These are phyloP conservation scores for Cydonia oblonga DNA, from an alignment of 331 rosid genomes.

Conservation along the genomic window DNA sequence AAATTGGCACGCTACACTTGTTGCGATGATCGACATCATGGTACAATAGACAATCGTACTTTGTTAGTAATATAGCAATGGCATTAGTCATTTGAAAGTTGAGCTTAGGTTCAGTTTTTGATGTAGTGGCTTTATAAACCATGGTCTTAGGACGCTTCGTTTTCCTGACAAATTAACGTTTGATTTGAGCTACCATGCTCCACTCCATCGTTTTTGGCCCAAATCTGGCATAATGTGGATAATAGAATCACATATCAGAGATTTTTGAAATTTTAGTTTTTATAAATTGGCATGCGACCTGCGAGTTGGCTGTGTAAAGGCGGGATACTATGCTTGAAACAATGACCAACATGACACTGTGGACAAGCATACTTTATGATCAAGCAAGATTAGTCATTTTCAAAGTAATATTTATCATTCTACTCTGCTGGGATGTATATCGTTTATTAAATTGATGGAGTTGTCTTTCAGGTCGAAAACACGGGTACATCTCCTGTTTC, in stretches of 20 bases:
- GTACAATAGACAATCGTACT: too few species aligned
- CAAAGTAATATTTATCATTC: background rate
- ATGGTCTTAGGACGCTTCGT: background rate
- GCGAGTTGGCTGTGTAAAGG: too few species aligned
- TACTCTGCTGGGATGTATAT: background rate
- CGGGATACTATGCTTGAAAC: background rate
- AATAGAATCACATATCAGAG: background rate
- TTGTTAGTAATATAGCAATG: too few species aligned
- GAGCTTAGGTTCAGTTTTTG: too few species aligned
- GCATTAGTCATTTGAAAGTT: too few species aligned
- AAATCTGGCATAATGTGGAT: background rate
- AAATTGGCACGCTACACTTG: background rate
- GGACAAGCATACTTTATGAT: background rate
- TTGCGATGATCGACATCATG: too few species aligned
- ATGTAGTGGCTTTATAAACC: background rate
- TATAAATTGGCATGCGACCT: background rate
- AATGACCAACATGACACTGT: background rate
- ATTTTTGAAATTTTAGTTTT: constrained; percentile 5
- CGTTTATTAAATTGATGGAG: constrained; percentile 9
- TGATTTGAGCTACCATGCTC: background rate
- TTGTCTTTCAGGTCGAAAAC: constrained; percentile 66
- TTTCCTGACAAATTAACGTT: background rate
- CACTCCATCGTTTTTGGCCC: background rate
- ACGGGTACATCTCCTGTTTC: constrained; percentile 58
- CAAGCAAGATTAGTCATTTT: background rate